Conservation (phyloP, 768 basidiomycete species). For the Macrolepiota dolichaula region DNA sequence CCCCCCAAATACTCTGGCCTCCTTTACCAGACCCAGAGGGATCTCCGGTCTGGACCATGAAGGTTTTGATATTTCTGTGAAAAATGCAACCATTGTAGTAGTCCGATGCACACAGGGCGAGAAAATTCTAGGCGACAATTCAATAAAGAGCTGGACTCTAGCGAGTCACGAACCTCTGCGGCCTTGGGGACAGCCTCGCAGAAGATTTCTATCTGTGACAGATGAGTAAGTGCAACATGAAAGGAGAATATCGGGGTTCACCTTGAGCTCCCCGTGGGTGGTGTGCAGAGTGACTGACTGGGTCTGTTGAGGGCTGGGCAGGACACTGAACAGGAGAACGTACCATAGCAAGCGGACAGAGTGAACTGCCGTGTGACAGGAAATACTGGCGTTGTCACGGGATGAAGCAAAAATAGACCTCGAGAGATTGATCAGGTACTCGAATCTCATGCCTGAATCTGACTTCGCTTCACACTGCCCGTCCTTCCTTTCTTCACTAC, state of each 20-base stretch:
- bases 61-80: constrained; percentile 93
- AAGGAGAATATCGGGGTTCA: constrained; percentile 23
- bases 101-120: constrained; percentile 88
- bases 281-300: constrained; percentile 96
- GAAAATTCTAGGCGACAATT: constrained; percentile 69
- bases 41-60: constrained; percentile 95
- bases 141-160: constrained; percentile 7
- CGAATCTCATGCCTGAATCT: constrained; percentile 4
- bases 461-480: constrained; percentile 7
- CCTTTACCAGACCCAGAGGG: constrained; percentile 90
- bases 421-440: constrained; percentile 7
- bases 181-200: constrained; percentile 96
- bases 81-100: constrained; percentile 85
- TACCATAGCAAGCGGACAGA: constrained; percentile 22
- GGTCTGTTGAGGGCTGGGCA: background rate
- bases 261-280: constrained; percentile 93
- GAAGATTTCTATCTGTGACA: constrained; percentile 84
- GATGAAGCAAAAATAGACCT: constrained; percentile 14
- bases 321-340: constrained; percentile 16
- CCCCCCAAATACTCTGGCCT: constrained; percentile 96
- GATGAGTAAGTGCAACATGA: background rate
- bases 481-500: constrained; percentile 23
- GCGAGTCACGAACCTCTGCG: constrained; percentile 64
- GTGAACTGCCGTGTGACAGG: constrained; percentile 8
- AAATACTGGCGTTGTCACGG: constrained; percentile 9